Percentiles rank a stretch among this genome's conserved stretches.
Conservation (phyloP, 2,329 filamentous ascomycete species). For the Chaetomium strumarium region DNA sequence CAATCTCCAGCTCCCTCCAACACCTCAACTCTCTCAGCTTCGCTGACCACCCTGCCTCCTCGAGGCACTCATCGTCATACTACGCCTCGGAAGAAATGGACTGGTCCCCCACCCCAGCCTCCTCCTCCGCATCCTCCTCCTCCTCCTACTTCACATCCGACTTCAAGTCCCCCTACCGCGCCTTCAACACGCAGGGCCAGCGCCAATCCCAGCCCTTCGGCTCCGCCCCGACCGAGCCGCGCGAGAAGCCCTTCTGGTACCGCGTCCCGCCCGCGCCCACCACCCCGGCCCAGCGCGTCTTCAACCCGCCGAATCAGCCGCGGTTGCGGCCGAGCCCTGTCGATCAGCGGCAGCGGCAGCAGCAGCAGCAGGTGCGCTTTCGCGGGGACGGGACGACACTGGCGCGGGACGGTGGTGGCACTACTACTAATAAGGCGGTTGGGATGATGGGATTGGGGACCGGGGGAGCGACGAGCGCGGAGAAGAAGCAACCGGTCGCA, state of each 20-base stretch:
- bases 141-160: background rate
- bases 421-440: conserved; percentile 4
- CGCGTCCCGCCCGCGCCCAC: conserved; percentile 63
- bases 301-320: conserved; percentile 56
- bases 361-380: conserved; percentile 45
- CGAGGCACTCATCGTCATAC: conserved; percentile 7
- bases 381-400: conserved; percentile 16
- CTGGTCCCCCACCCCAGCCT: conserved; percentile 53
- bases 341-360: conserved; percentile 27
- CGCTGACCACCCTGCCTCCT: background rate
- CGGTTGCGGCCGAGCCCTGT: conserved; percentile 43
- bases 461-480: no score
- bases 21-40: conserved; percentile 15
- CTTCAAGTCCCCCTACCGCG: conserved; percentile 35
- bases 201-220: conserved; percentile 39
- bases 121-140: background rate
- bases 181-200: conserved; percentile 44
- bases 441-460: conserved; percentile 3
- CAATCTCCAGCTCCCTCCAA: conserved; percentile 9
- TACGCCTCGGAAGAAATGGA: conserved; percentile 59
- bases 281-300: conserved; percentile 55
- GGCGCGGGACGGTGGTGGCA: background rate
- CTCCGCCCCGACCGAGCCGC: conserved; percentile 39
- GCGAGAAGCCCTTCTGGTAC: conserved; percentile 58
- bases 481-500: conserved; percentile 28